Base-by-base conservation (phyloP, 345 rosid species). In the Laguncularia racemosa region DNA sequence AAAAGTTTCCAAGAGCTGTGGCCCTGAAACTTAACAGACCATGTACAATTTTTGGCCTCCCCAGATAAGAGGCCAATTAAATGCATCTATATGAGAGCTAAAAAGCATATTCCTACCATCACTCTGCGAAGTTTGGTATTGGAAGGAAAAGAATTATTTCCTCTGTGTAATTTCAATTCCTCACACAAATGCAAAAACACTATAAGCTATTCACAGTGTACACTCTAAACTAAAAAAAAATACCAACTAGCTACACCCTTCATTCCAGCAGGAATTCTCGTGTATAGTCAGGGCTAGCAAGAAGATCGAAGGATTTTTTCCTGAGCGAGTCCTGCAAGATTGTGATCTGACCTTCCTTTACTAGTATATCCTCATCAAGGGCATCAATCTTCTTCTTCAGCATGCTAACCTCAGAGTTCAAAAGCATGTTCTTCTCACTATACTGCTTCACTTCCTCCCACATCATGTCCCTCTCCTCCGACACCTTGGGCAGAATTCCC, bases 271-370 rank as follows among this genome's bases (percentile, higher is more conserved):
- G 19, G 54, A 70, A 71, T 20, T 72, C 84, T 48, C 20, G 64
- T 15, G 64, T 56, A 50, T 77, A 68, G 73, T 81, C 82, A 2
- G 80, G 81, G 64, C 81, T 71, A 14, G 78, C 76, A 54, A 95
- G 82, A 61, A 90, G 76, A 60, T 73, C 82, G 50, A 78, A 79
- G 55, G 71, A 71, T 58, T 73, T 78, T 67, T 60, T 78, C 60
- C 82, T 73, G 6, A 90, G 46, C 44, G 83, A 57, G 76, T 95
- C 99, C 68, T 83, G 87, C 26, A 89, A 73, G 61, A 93, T 89
- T 47, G 92, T 85, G 63, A 93, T 87, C 67, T 93, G 85, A 16
- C 99, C 96, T 80, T 90, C 99, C 76, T 85, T 95, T 68, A 87
- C 58, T 40, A 82, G 87, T 14, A 88, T 62, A 40, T 81, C 95